Percentiles rank a stretch among this genome's conserved stretches.
Conservation (phyloP, 352 stramenopile genomes). For the Phytopythium helicoides region DNA sequence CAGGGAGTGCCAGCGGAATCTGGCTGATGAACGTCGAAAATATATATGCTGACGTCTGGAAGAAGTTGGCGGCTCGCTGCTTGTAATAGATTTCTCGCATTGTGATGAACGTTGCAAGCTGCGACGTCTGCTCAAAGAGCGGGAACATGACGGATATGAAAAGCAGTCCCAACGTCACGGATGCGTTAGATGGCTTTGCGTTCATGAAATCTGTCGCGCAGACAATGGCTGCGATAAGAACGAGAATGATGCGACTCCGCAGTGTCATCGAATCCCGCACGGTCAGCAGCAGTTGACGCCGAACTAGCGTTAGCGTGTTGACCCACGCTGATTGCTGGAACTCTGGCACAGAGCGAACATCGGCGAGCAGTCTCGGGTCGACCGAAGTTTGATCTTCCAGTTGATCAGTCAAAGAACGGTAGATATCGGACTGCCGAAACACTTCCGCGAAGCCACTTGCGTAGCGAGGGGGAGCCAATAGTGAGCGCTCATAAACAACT, state of each 20-base stretch:
- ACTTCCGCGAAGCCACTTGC: constrained; percentile 15
- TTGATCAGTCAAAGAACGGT: constrained; percentile 11
- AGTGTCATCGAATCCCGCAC: too few relatives aligned
- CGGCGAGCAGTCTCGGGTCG: too few relatives aligned
- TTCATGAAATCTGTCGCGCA: too few relatives aligned
- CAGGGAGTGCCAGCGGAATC: constrained; percentile 39
- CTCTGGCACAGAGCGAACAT: constrained; percentile 12
- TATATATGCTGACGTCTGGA: constrained; percentile 48
- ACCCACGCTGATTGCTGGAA: constrained; percentile 37
- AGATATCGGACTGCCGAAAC: constrained; percentile 29
- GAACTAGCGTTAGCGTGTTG: constrained; percentile 24
- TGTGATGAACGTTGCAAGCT: constrained; percentile 74
- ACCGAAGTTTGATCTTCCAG: too few relatives aligned
- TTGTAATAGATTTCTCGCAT: constrained; percentile 65
- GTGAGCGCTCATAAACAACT: too few relatives aligned
- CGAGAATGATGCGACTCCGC: too few relatives aligned
- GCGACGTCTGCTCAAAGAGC: constrained; percentile 59
- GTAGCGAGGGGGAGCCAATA: too few relatives aligned
- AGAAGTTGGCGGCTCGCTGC: constrained; percentile 62
- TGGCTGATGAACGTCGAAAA: constrained; percentile 18
- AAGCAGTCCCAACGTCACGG: constrained; percentile 66
- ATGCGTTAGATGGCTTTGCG: constrained; percentile 23
- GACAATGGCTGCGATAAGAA: too few relatives aligned
- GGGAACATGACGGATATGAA: constrained; percentile 82
- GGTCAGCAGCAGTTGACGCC: too few relatives aligned